phyloP scores from a whole-genome alignment of 2,329 filamentous ascomycete species.

The Xylariales sp. region DNA sequence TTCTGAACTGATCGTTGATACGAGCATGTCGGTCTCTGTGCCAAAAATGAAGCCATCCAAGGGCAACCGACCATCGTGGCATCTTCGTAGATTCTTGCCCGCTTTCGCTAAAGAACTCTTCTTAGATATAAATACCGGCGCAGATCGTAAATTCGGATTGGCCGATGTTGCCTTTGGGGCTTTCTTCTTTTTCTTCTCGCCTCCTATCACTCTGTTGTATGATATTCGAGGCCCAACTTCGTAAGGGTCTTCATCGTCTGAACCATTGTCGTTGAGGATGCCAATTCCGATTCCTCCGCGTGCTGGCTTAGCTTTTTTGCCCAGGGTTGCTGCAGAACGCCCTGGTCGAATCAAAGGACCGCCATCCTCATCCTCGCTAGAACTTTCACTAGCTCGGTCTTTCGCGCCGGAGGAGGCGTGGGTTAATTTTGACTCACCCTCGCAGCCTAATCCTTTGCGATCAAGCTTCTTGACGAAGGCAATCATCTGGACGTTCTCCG shows the following conservation, averaged over 20 bases:
- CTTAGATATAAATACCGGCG: constrained; percentile 73
- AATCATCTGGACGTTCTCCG: constrained; percentile 71
- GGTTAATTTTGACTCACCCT: constrained; percentile 51
- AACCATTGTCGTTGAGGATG: constrained; percentile 85
- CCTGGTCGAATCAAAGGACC: constrained; percentile 24
- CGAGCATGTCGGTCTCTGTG: constrained; percentile 41
- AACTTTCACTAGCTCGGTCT: constrained; percentile 26
- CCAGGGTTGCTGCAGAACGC: constrained; percentile 19
- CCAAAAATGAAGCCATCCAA: constrained; percentile 73
- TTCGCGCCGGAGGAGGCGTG: constrained; percentile 24
- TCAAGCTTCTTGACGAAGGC: constrained; percentile 61
- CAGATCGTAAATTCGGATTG: constrained; percentile 61
- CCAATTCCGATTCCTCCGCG: constrained; percentile 79
- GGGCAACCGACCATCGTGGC: constrained; percentile 77
- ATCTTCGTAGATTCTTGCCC: constrained; percentile 57
- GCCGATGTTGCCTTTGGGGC: constrained; percentile 40
- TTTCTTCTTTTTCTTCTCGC: constrained; percentile 68
- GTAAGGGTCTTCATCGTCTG: constrained; percentile 92
- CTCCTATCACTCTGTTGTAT: constrained; percentile 77
- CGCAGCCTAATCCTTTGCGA: constrained; percentile 65
- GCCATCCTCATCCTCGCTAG: constrained; percentile 43
- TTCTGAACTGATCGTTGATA: constrained; percentile 37
- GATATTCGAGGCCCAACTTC: constrained; percentile 86
- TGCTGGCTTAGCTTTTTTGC: constrained; percentile 47
- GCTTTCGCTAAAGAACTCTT: constrained; percentile 40